Percentiles rank a stretch among this genome's conserved stretches.
These are phyloP conservation scores for Nakazawaea populi DNA, from an alignment of 805 yeast genomes.

Conservation along the genomic window DNA sequence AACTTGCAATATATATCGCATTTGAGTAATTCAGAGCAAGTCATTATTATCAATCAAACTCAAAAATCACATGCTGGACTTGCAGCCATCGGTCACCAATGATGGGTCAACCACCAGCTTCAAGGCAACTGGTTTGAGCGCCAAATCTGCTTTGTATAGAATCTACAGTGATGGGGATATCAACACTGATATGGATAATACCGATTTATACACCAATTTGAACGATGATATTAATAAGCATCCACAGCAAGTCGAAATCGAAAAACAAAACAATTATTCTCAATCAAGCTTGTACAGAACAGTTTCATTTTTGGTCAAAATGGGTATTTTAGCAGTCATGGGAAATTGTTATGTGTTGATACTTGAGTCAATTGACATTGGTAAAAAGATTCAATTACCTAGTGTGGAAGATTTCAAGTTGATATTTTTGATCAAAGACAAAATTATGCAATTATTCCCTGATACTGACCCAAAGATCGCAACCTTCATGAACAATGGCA, in stretches of 20 bases:
- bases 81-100: not conserved
- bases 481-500: conserved; percentile 25
- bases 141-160: conserved; percentile 42
- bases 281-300: conserved; percentile 9
- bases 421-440: conserved; percentile 17
- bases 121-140: conserved; percentile 38
- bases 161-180: conserved; percentile 39
- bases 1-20: too few species aligned
- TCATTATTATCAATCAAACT: too few species aligned
- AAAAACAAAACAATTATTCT: conserved; percentile 2
- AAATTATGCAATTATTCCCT: conserved; percentile 1
- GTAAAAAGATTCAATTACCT: conserved; percentile 18
- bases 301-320: conserved; percentile 8
- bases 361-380: conserved; percentile 42
- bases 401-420: conserved; percentile 19
- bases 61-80: conserved; percentile 1
- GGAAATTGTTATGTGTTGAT: conserved; percentile 52
- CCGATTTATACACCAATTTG: conserved; percentile 25
- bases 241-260: conserved; percentile 16
- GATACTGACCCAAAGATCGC: conserved; percentile 19
- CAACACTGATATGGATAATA: conserved; percentile 20
- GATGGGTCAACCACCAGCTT: conserved; percentile 14
- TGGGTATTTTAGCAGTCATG: conserved; percentile 27
- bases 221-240: conserved; percentile 26
- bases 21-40: too few species aligned